These are phyloP conservation scores for Hygrophila difformis DNA, from an alignment of 257 asterid species.

Conservation along the genomic window DNA sequence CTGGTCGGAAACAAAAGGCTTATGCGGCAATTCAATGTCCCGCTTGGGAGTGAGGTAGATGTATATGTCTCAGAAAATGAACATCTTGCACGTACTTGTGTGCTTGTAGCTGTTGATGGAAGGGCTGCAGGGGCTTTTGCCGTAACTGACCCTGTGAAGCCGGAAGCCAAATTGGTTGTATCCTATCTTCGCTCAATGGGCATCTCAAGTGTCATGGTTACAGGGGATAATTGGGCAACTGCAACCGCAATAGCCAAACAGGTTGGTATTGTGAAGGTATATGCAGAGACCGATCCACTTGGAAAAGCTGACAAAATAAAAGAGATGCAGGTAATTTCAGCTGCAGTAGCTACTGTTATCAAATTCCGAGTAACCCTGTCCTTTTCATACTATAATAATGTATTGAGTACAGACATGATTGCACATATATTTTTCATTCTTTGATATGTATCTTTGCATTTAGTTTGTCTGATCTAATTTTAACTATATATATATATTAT, in stretches of 20 bases:
- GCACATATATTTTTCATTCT: too few relatives aligned
- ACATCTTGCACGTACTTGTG: conserved; percentile 83
- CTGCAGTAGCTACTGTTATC: not conserved
- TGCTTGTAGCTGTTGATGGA: conserved; percentile 68
- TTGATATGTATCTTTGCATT: not conserved
- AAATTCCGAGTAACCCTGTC: not conserved
- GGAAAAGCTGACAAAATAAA: conserved; percentile 92
- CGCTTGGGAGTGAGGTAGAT: conserved; percentile 53
- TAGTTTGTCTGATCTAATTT: conserved; percentile 7
- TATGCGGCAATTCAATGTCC: conserved; percentile 47
- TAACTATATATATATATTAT: too few relatives aligned
- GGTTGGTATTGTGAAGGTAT: conserved; percentile 79
- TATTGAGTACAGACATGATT: not conserved
- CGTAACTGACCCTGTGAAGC: conserved; percentile 90
- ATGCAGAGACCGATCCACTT: conserved; percentile 91
- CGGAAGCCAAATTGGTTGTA: conserved; percentile 65
- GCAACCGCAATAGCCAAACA: conserved; percentile 75
- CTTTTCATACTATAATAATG: too few relatives aligned
- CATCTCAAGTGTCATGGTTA: conserved; percentile 83
- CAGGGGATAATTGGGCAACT: conserved; percentile 99
- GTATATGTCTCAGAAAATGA: conserved; percentile 61
- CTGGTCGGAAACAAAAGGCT: conserved; percentile 85
- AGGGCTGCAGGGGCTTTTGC: conserved; percentile 80
- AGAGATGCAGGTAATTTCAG: conserved; percentile 70
- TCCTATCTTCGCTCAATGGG: conserved; percentile 69